Conservation (phyloP, 192 early-diverging fungal species). For the Allomyces macrogynus region DNA sequence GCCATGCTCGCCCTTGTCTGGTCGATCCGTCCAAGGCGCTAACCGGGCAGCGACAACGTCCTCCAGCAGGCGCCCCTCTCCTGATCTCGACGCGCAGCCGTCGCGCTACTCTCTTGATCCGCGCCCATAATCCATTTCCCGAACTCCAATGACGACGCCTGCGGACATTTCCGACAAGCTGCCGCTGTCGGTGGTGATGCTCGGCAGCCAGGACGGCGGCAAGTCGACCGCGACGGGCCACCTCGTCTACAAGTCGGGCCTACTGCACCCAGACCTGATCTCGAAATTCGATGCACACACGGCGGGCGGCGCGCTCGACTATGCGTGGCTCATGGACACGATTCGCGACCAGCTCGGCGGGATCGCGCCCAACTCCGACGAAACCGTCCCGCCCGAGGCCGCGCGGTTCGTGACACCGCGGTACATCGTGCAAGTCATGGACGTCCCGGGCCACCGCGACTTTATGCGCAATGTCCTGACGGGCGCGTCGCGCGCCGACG, state of each 20-base stretch:
- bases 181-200: too few relatives aligned
- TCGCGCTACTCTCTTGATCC: too few relatives aligned
- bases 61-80: too few relatives aligned
- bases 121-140: too few relatives aligned
- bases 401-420: constrained; percentile 71
- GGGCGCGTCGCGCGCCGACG: constrained; percentile 95
- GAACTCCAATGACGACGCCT: too few relatives aligned
- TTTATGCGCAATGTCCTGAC: constrained; percentile 99
- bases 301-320: constrained; percentile 1
- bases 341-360: not conserved
- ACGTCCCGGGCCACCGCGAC: constrained; percentile 98
- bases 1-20: too few relatives aligned
- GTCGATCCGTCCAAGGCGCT: too few relatives aligned
- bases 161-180: too few relatives aligned
- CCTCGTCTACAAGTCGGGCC: constrained; percentile 97
- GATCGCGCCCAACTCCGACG: not conserved
- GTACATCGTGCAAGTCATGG: constrained; percentile 94
- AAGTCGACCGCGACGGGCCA: constrained; percentile 99
- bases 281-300: constrained; percentile 68
- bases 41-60: too few relatives aligned
- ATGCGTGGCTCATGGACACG: too few relatives aligned
- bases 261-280: constrained; percentile 98
- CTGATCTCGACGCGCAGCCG: too few relatives aligned
- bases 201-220: constrained; percentile 20
- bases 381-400: not conserved